Evolutionary conservation across 2,329 filamentous ascomycete genomes (phyloP).

Genomic region (Lanzia echinophila): DNA sequence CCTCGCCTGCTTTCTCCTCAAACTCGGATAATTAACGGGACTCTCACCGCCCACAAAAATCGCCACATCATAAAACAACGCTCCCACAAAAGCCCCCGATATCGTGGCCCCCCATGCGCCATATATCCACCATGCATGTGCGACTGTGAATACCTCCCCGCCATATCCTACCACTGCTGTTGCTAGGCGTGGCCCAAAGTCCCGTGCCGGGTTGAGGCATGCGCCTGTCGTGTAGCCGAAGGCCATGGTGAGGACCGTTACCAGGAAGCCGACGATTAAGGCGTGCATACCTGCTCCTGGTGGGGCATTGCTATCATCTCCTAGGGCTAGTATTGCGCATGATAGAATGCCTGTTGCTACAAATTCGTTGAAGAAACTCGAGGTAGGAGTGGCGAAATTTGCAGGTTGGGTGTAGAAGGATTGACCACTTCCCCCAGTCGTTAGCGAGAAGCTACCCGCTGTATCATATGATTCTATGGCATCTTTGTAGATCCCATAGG

Average conservation of each 20-base stretch:
- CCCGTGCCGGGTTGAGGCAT: conserved; percentile 42
- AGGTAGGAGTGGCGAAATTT: conserved; percentile 25
- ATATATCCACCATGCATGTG: conserved; percentile 37
- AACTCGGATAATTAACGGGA: conserved; percentile 44
- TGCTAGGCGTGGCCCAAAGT: conserved; percentile 43
- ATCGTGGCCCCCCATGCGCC: conserved; percentile 36
- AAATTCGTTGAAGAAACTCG: conserved; percentile 42
- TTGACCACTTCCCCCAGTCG: background rate
- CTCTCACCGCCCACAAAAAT: conserved; percentile 45
- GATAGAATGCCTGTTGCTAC: conserved; percentile 36
- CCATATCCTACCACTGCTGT: conserved; percentile 39
- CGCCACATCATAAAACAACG: conserved; percentile 43
- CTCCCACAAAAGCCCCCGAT: conserved; percentile 36
- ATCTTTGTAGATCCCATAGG: conserved; percentile 31
- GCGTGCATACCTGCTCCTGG: conserved; percentile 45
- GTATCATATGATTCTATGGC: conserved; percentile 11
- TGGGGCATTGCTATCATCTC: conserved; percentile 41
- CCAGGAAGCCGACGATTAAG: conserved; percentile 41
- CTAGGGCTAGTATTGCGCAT: conserved; percentile 37
- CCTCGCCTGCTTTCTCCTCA: conserved; percentile 25
- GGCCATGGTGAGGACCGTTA: conserved; percentile 32
- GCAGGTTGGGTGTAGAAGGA: conserved; percentile 7
- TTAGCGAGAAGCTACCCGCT: background rate
- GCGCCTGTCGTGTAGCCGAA: conserved; percentile 43
- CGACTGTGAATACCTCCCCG: conserved; percentile 31